Percentiles rank a stretch among this genome's conserved stretches.
phyloP scores from a whole-genome alignment of 2,329 filamentous ascomycete species.

The Fusarium cyanostomum region DNA sequence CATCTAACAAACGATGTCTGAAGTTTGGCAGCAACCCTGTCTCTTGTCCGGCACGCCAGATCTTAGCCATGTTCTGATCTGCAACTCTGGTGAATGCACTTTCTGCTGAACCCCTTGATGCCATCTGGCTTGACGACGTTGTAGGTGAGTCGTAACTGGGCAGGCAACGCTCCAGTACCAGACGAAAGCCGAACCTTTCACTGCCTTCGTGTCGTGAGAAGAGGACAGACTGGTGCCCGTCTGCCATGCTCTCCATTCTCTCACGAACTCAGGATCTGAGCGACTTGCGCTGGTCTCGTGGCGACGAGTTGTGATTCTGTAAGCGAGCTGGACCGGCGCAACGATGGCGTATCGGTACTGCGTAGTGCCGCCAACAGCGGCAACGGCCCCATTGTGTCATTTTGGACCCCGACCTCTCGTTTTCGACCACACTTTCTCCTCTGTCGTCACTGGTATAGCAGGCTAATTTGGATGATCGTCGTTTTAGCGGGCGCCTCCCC shows the following conservation, averaged over 20 bases:
- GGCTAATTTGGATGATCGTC: constrained; percentile 45
- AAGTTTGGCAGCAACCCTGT: constrained; percentile 11
- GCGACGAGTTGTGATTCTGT: constrained; percentile 15
- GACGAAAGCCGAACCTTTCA: neutral
- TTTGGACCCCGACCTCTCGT: neutral
- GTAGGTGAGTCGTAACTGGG: constrained; percentile 3
- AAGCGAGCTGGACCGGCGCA: constrained; percentile 27
- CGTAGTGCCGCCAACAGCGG: constrained; percentile 26
- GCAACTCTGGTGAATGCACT: constrained; percentile 8
- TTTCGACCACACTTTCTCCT: constrained; percentile 19
- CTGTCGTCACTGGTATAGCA: constrained; percentile 38
- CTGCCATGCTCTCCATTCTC: neutral
- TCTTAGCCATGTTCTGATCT: constrained; percentile 5
- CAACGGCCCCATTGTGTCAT: constrained; percentile 26
- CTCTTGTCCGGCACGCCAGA: constrained; percentile 16
- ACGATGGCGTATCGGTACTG: constrained; percentile 32
- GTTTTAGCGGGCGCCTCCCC: constrained; percentile 44
- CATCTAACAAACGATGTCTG: constrained; percentile 5
- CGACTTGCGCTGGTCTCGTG: constrained; percentile 9
- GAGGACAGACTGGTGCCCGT: neutral
- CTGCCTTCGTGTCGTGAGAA: neutral
- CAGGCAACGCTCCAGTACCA: neutral
- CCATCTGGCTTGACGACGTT: constrained; percentile 6
- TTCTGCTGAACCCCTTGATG: constrained; percentile 15
- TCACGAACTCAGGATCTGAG: neutral